Percentiles rank a stretch among this genome's conserved stretches.
phyloP scores from a whole-genome alignment of 225 moss, liverwort and hornwort species.

The Lunularia cruciata region DNA sequence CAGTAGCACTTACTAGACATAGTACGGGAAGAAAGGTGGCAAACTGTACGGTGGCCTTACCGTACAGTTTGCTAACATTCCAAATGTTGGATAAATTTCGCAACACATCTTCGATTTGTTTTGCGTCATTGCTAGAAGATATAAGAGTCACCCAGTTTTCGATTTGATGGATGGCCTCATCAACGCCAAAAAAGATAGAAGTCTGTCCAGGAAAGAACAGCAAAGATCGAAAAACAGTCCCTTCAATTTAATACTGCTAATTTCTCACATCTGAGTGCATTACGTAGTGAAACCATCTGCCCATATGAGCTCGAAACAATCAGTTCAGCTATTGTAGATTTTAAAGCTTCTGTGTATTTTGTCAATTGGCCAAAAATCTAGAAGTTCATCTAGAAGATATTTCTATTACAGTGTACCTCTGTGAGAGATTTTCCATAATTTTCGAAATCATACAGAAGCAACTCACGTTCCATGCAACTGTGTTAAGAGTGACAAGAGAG shows the following conservation, averaged over 20 bases:
- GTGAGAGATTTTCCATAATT: too few species aligned
- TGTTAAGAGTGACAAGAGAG: too few species aligned
- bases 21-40: too few species aligned
- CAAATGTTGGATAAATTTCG: constrained; percentile 48
- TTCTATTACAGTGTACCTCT: too few species aligned
- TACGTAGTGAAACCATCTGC: too few species aligned
- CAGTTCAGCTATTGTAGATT: background rate
- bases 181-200: constrained; percentile 63
- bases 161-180: constrained; percentile 44
- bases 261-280: background rate
- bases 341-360: too few species aligned
- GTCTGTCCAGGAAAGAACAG: constrained; percentile 32
- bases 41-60: constrained; percentile 21
- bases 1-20: too few species aligned
- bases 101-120: constrained; percentile 37
- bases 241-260: background rate
- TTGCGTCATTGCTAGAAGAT: constrained; percentile 22
- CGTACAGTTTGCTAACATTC: constrained; percentile 44
- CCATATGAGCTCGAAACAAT: background rate
- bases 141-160: constrained; percentile 44
- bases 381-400: background rate
- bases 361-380: too few species aligned
- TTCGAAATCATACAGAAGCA: too few species aligned
- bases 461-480: too few species aligned
- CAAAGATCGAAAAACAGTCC: background rate